These are phyloP conservation scores for Oryza rufipogon DNA, from an alignment of 176 grass and related monocot species.

Conservation along the genomic window DNA sequence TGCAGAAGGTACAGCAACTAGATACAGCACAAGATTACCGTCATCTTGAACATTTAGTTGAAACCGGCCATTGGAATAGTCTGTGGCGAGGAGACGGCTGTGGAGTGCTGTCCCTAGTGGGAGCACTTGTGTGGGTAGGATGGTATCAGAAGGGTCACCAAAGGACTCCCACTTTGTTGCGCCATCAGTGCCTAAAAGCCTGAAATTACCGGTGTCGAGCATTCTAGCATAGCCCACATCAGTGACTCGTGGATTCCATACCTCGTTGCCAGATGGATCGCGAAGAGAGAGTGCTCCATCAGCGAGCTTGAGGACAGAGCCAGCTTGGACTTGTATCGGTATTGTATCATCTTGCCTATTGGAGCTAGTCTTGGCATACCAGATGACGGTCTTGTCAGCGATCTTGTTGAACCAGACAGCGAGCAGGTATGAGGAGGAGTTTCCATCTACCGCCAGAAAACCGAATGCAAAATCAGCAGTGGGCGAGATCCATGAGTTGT, in stretches of 20 bases:
- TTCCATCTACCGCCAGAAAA: not conserved
- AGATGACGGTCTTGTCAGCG: not conserved
- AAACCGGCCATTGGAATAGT: constrained; percentile 27
- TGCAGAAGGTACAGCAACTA: not conserved
- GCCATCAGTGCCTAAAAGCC: not conserved
- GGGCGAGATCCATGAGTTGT: constrained; percentile 31
- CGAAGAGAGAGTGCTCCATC: not conserved
- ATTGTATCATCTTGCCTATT: not conserved
- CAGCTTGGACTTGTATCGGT: not conserved
- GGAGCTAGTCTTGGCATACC: not conserved
- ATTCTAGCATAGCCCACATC: not conserved
- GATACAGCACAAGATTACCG: constrained; percentile 21
- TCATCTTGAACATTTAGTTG: not conserved
- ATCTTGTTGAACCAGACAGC: constrained; percentile 33
- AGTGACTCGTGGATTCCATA: not conserved
- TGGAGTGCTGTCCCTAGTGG: not conserved
- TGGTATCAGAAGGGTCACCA: not conserved
- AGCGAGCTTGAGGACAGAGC: not conserved
- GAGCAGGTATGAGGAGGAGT: not conserved
- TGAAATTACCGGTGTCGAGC: constrained; percentile 24
- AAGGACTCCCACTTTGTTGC: constrained; percentile 5
- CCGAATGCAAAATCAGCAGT: constrained; percentile 29
- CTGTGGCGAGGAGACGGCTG: not conserved
- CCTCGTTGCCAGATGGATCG: not conserved
- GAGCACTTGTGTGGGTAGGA: constrained; percentile 34